These are phyloP conservation scores for Massariosphaeria phaeospora DNA, from an alignment of 495 filamentous ascomycete species.

Conservation along the genomic window DNA sequence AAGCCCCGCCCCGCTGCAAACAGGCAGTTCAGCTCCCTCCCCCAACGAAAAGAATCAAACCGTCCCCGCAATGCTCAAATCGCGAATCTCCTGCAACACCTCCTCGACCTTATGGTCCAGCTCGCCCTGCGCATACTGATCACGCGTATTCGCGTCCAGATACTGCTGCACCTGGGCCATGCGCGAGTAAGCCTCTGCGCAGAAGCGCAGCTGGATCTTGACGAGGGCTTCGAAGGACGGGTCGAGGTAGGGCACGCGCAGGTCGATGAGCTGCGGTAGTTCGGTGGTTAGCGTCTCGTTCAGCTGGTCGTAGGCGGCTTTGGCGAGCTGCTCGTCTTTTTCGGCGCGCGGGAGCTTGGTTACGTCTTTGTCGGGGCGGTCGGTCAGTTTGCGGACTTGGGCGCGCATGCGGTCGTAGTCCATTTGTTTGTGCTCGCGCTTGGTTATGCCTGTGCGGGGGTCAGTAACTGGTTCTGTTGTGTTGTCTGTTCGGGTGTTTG, in stretches of 20 bases:
- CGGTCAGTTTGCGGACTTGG: conserved; percentile 91
- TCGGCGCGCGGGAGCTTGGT: conserved; percentile 90
- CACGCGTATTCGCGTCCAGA: conserved; percentile 89
- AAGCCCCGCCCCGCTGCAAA: too few species aligned
- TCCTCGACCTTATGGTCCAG: conserved; percentile 90
- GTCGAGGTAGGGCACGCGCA: conserved; percentile 93
- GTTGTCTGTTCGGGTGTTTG: background rate
- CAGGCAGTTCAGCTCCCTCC: too few species aligned
- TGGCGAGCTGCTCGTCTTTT: conserved; percentile 89
- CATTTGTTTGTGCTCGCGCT: conserved; percentile 93
- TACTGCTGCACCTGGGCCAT: conserved; percentile 99
- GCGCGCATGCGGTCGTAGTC: conserved; percentile 95
- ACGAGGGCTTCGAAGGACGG: conserved; percentile 95
- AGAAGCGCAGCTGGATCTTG: conserved; percentile 97
- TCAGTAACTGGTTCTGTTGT: too few species aligned
- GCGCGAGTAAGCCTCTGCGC: conserved; percentile 89
- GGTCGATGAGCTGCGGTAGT: conserved; percentile 94
- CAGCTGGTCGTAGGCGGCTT: conserved; percentile 85
- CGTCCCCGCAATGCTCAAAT: conserved; percentile 85
- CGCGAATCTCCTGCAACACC: conserved; percentile 93
- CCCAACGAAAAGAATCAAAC: too few species aligned
- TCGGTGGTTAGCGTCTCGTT: conserved; percentile 93
- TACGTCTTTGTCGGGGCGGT: conserved; percentile 97
- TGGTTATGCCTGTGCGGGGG: conserved; percentile 72
- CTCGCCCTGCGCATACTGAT: conserved; percentile 92